Evolutionary conservation across 2,329 filamentous ascomycete genomes (phyloP).

Genomic region (Raffaelea ambrosiae): DNA sequence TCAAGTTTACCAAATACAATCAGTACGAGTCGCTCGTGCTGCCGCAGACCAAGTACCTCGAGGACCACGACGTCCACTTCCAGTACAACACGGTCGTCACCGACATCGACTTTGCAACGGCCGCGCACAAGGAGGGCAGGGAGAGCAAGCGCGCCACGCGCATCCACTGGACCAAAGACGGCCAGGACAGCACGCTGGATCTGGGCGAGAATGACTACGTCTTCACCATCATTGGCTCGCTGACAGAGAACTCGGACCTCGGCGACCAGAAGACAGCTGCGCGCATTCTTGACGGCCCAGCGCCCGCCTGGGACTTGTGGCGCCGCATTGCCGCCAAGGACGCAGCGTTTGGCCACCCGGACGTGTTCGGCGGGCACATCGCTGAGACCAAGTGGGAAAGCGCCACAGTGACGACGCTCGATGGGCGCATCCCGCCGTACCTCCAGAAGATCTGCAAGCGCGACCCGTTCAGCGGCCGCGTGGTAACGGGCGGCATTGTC

Average conservation of each 20-base stretch:
- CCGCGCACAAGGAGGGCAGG: conserved; percentile 1
- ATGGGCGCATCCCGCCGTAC: conserved; percentile 19
- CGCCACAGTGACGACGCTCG: conserved; percentile 30
- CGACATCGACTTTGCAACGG: conserved; percentile 15
- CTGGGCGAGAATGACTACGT: conserved; percentile 25
- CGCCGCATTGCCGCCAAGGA: conserved; percentile 25
- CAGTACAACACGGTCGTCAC: conserved; percentile 16
- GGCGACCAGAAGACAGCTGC: conserved; percentile 24
- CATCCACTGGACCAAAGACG: conserved; percentile 16
- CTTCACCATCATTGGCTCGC: conserved; percentile 28
- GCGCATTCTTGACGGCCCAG: conserved; percentile 19
- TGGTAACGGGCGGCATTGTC: conserved; percentile 25
- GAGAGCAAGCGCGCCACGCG: conserved; percentile 16
- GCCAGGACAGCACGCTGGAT: conserved; percentile 13
- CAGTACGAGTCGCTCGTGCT: conserved; percentile 26
- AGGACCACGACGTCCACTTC: conserved; percentile 21
- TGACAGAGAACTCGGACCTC: conserved; percentile 24
- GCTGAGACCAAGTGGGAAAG: conserved; percentile 28
- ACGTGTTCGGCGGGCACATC: conserved; percentile 29
- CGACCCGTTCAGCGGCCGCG: conserved; percentile 20
- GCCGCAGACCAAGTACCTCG: conserved; percentile 21
- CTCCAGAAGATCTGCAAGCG: conserved; percentile 21
- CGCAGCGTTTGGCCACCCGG: conserved; percentile 26
- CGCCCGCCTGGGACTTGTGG: conserved; percentile 33
- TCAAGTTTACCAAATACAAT: conserved; percentile 24